Base-by-base conservation (phyloP, 2,329 filamentous ascomycete species). In the Thyridium curvatum region DNA sequence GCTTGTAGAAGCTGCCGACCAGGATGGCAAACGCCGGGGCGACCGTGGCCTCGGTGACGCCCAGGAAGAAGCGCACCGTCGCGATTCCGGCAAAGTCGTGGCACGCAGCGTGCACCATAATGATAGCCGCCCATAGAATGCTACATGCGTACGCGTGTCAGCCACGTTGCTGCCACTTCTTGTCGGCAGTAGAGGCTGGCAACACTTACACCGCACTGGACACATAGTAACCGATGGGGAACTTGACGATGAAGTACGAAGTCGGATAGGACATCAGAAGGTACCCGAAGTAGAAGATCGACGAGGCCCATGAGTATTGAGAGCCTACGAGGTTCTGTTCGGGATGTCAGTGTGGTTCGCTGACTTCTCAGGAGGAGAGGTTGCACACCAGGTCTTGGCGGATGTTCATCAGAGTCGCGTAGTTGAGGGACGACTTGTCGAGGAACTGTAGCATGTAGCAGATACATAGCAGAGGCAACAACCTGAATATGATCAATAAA, bases 1-100 rank as follows among this genome's bases (percentile, higher is more conserved):
- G 52, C 7, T 41, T 53, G 36, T 52, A 58, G 54, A 54, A 55
- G 40, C 51, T 48, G 30, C 46, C 49, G 2, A 49, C 57, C 14
- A 63, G 51, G 4, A 63, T 49, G 2, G 60, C 49, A 39, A 58
- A 53, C 0, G 55, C 51, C 0, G 53, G 53, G 18, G 48, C 45
- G 12, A 55, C 40, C 13, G 46, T 47, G 2, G 53, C 51, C 36
- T 56, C 53, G 10, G 53, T 35, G 4, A 47, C 44, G 3, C 53
- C 53, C 6, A 56, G 50, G 30, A 55, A 48, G 35, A 53, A 48
- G 29, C 53, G 51, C n/a, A 44, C 47, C 5, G 40, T 65, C n/a
- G 72, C 72, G 12, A 81, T 64, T 1, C 71, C 69, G 3, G 60
- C 59, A 45, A 79, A 80, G 42, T 69, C 73, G 33, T 65, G 68